A percentile compares a stretch with the other conserved stretches of the same genome.
phyloP scores from a whole-genome alignment of 192 early-diverging fungal species.

The Coemansia sp. region DNA sequence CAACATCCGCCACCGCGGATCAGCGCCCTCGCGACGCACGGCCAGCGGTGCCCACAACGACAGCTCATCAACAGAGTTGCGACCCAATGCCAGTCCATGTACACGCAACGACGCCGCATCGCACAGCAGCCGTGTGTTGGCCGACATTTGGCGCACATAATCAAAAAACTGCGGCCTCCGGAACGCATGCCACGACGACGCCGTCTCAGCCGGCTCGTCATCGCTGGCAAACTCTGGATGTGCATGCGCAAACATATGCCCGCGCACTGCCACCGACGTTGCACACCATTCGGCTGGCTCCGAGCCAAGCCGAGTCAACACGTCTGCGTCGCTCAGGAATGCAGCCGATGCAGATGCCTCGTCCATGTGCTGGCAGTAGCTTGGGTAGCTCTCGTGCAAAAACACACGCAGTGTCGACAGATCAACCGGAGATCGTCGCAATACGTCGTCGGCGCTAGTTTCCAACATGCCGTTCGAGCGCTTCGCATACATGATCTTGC shows the following conservation, averaged over 20 bases:
- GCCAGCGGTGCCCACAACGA: conserved; percentile 29
- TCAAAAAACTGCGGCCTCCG: conserved; percentile 42
- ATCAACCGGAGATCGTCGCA: conserved; percentile 59
- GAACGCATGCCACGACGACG: conserved; percentile 16
- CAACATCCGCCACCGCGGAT: not conserved
- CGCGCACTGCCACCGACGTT: conserved; percentile 18
- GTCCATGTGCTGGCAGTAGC: conserved; percentile 53
- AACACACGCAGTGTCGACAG: conserved; percentile 55
- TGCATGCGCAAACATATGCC: conserved; percentile 27
- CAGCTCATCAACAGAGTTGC: conserved; percentile 14
- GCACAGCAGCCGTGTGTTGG: conserved; percentile 8
- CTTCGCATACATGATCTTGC: conserved; percentile 63
- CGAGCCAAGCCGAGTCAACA: conserved; percentile 7
- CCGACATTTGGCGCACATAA: conserved; percentile 11
- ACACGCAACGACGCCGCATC: conserved; percentile 12
- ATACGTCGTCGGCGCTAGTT: conserved; percentile 39
- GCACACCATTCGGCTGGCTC: not conserved
- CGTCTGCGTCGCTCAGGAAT: conserved; percentile 56
- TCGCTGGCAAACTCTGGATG: conserved; percentile 12
- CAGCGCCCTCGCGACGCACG: not conserved
- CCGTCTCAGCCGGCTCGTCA: not conserved
- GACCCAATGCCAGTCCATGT: conserved; percentile 10
- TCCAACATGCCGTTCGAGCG: conserved; percentile 40
- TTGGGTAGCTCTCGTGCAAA: conserved; percentile 61
- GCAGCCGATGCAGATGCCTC: conserved; percentile 54